These are phyloP conservation scores for Martensiomyces pterosporus DNA, from an alignment of 192 early-diverging fungal species.

Conservation along the genomic window DNA sequence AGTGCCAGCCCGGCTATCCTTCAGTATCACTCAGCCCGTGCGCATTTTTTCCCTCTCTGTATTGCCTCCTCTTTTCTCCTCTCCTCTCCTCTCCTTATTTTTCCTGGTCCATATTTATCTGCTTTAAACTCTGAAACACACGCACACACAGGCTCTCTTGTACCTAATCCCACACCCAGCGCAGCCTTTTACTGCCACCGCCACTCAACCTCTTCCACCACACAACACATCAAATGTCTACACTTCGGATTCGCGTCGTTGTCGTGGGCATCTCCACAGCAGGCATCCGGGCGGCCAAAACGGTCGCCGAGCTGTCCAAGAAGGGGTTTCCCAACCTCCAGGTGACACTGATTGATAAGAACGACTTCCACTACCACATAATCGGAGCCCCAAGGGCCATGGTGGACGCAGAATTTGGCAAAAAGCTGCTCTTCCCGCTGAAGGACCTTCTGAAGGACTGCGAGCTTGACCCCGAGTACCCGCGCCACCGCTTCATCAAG, in stretches of 20 bases:
- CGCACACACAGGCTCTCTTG: too few species aligned
- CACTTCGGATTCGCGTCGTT: slow-evolving; percentile 47
- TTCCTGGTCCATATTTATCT: too few species aligned
- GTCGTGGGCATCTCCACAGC: slow-evolving; percentile 52
- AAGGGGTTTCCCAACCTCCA: slow-evolving; percentile 36
- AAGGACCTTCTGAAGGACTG: slow-evolving; percentile 27
- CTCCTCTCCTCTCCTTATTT: too few species aligned
- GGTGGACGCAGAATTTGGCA: slow-evolving; percentile 48
- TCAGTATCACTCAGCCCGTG: too few species aligned
- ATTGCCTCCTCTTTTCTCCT: too few species aligned
- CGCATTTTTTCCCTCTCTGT: too few species aligned
- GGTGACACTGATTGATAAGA: slow-evolving; percentile 54
- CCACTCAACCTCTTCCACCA: too few species aligned
- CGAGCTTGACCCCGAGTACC: slow-evolving; percentile 9
- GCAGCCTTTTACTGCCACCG: too few species aligned
- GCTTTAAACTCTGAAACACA: too few species aligned
- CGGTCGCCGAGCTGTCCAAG: slow-evolving; percentile 24
- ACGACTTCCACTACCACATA: slow-evolving; percentile 48
- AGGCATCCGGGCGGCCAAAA: slow-evolving; percentile 46
- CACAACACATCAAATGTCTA: too few species aligned
- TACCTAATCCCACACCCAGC: too few species aligned
- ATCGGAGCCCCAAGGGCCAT: slow-evolving; percentile 51
- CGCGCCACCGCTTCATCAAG: slow-evolving; percentile 51
- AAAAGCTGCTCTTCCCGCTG: slow-evolving; percentile 52
- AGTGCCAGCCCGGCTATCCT: too few species aligned